Evolutionary conservation across 1,284 basidiomycete genomes (phyloP).

Genomic region (Wolfiporia cocos): DNA sequence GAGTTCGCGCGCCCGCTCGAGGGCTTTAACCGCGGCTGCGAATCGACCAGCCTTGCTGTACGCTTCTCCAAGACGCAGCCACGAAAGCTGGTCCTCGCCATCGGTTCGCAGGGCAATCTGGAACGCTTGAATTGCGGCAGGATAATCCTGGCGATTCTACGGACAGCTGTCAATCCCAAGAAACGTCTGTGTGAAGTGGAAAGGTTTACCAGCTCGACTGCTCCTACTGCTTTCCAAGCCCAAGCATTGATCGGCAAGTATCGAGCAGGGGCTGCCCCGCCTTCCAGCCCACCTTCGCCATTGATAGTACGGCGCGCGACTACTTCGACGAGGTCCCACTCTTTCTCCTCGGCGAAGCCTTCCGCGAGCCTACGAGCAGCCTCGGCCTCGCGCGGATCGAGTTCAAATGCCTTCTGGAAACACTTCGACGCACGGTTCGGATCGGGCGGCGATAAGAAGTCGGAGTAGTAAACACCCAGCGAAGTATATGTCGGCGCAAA

Average conservation of each 20-base stretch:
- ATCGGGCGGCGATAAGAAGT: conserved; percentile 70
- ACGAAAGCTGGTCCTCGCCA: conserved; percentile 71
- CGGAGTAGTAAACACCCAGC: conserved; percentile 86
- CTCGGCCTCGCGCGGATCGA: conserved; percentile 84
- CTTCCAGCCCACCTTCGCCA: conserved; percentile 79
- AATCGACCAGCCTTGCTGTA: conserved; percentile 87
- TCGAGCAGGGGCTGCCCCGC: conserved; percentile 44
- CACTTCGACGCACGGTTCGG: conserved; percentile 87
- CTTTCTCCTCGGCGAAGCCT: conserved; percentile 88
- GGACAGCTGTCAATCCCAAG: too few relatives aligned
- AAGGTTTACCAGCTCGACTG: conserved; percentile 79
- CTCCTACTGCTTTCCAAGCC: conserved; percentile 98
- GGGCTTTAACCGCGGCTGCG: conserved; percentile 86
- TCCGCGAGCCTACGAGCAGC: conserved; percentile 83
- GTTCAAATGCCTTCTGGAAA: conserved; percentile 98
- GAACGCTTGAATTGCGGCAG: conserved; percentile 79
- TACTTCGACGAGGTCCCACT: conserved; percentile 95
- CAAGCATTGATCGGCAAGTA: conserved; percentile 83
- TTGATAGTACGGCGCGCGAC: conserved; percentile 90
- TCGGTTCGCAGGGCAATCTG: conserved; percentile 86
- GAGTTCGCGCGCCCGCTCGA: conserved; percentile 70
- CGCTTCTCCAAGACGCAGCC: conserved; percentile 90
- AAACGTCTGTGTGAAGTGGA: too few relatives aligned
- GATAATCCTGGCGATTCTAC: conserved; percentile 72
- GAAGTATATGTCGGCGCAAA: conserved; percentile 94